Percentiles rank a stretch among this genome's conserved stretches.
phyloP scores from a whole-genome alignment of 768 basidiomycete species.

The Amanita phalloides region DNA sequence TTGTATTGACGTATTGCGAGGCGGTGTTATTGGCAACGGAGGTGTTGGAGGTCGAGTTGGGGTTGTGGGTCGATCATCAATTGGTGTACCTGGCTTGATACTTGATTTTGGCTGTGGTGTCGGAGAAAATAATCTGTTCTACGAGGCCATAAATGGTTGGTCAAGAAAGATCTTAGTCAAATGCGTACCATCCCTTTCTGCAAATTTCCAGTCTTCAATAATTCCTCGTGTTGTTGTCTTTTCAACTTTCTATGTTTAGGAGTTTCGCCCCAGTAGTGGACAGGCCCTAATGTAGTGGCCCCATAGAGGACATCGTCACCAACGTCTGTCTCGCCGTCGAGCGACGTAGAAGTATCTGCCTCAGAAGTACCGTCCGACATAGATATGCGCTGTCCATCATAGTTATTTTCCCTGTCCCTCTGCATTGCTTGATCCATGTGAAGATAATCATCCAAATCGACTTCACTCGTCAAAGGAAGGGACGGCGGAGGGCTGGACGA shows the following conservation, averaged over 20 bases:
- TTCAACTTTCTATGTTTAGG: constrained; percentile 12
- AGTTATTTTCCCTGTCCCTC: neutral
- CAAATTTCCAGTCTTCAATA: constrained; percentile 5
- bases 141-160: constrained; percentile 2
- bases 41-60: constrained; percentile 13
- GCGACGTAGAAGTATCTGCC: constrained; percentile 3
- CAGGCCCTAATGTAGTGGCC: constrained; percentile 27
- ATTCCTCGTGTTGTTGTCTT: constrained; percentile 26
- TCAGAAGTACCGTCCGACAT: constrained; percentile 4
- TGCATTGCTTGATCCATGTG: constrained; percentile 12
- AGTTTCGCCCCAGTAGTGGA: constrained; percentile 31
- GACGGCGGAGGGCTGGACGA: constrained; percentile 54
- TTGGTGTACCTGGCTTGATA: neutral
- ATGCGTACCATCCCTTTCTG: neutral
- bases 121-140: constrained; percentile 22
- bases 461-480: constrained; percentile 27
- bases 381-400: neutral
- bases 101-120: constrained; percentile 15
- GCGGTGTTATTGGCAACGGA: constrained; percentile 23
- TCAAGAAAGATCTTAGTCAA: neutral
- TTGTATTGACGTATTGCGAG: constrained; percentile 22
- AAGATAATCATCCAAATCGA: constrained; percentile 19
- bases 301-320: constrained; percentile 25
- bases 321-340: constrained; percentile 10
- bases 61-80: constrained; percentile 10